Base-by-base conservation (phyloP, 306 rosid species). In the Castanospermum australe region DNA sequence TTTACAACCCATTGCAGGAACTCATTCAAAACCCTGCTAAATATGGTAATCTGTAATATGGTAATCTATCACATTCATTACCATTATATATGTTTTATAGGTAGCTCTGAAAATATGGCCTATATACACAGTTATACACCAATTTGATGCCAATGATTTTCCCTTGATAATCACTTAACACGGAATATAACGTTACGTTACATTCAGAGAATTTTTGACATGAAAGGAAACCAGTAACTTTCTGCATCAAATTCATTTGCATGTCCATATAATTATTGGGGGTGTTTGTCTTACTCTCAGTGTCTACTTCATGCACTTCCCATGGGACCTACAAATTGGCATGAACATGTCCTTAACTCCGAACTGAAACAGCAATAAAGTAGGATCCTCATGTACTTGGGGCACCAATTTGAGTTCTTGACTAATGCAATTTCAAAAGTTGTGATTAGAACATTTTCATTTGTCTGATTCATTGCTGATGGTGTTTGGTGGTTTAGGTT, bases 21-120 rank as follows among this genome's bases (percentile, higher is more conserved):
- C 15, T 94, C 1, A 54, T 87, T 79, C 89, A 79, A 85, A 80
- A 85, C 36, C 92, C 93, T 18, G 13, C 80, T 42, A 25, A 66
- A 72, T 84, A 85, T 54, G 94, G 98, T 91, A 84, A 81, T 83
- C 20, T 30, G 0, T n/a, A 66, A 72, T 84, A 85, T 54, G 94
- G 98, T 91, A 84, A 81, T 83, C 20, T 30, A 0, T 67, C 50
- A 14, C 56, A 18, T 4, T 39, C 57, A 52, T 75, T 15, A 12
- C 38, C 48, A 6, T 18, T 3, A 36, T 30, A 15, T 30, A 28
- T 24, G 0, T 54, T 15, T 35, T 14, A 21, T 72, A 48, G 5
- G 7, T 3, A 18, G 21, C 8, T 33, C 8, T 39, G 56, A 22
- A 67, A 2, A 21, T 18, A 3, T 57, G 35, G 17, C 64, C 15